These are phyloP conservation scores for Scutellaria galericulata DNA, from an alignment of 257 asterid genomes.

Conservation along the genomic window DNA sequence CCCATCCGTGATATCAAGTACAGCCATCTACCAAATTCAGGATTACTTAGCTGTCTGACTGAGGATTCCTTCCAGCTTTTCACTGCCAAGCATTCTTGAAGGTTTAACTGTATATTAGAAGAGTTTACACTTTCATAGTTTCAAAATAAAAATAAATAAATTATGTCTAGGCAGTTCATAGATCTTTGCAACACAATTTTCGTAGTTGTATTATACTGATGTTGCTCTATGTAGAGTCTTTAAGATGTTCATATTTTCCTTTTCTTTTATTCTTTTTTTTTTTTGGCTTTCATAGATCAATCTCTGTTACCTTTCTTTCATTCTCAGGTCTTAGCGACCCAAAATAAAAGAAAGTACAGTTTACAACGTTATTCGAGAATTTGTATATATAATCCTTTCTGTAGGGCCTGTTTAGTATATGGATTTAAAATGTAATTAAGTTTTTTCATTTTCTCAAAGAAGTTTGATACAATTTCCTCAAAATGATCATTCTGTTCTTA, in stretches of 20 bases:
- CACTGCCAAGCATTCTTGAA: slow-evolving; percentile 43
- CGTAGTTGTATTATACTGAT: neutral
- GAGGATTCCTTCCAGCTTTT: slow-evolving; percentile 62
- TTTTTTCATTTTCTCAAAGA: too few relatives aligned
- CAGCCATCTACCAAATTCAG: slow-evolving; percentile 41
- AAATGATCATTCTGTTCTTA: too few relatives aligned
- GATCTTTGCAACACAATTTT: neutral
- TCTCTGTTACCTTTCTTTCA: too few relatives aligned
- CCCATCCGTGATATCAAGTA: slow-evolving; percentile 76
- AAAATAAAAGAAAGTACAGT: too few relatives aligned
- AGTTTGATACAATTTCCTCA: too few relatives aligned
- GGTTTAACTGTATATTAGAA: slow-evolving; percentile 35
- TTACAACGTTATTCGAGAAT: too few relatives aligned
- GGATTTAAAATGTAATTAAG: too few relatives aligned
- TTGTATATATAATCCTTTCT: too few relatives aligned
- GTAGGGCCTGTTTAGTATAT: neutral
- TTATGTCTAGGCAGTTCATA: neutral
- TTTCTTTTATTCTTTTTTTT: too few relatives aligned
- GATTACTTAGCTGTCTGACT: slow-evolving; percentile 71
- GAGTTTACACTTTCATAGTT: neutral
- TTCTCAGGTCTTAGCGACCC: too few relatives aligned
- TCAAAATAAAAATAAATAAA: neutral
- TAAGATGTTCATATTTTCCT: neutral
- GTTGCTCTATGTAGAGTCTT: neutral
- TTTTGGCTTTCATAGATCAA: too few relatives aligned